These are phyloP conservation scores for Schwanniomyces pseudopolymorphus DNA, from an alignment of 805 yeast species.

Conservation along the genomic window DNA sequence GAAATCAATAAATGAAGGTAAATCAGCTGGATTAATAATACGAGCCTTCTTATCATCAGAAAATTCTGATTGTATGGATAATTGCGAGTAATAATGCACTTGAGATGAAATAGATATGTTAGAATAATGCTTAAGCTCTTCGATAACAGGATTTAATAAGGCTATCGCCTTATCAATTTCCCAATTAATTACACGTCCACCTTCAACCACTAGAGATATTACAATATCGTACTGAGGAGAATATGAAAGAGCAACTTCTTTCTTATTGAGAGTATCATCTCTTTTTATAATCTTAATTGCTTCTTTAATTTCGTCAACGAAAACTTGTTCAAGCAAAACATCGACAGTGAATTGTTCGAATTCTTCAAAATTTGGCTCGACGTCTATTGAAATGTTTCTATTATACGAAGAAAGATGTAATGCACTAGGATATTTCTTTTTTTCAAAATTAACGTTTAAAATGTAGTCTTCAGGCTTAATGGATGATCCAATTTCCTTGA, in stretches of 20 bases:
- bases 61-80: constrained; percentile 24
- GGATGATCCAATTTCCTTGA: constrained; percentile 9
- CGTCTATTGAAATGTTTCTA: constrained; percentile 24
- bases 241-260: constrained; percentile 49
- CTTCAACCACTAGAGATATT: constrained; percentile 71
- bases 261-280: constrained; percentile 9
- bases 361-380: constrained; percentile 33
- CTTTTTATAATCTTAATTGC: constrained; percentile 18
- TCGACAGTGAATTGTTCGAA: constrained; percentile 16
- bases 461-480: constrained; percentile 31
- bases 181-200: constrained; percentile 69
- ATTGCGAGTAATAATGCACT: constrained; percentile 63
- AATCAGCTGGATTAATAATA: constrained; percentile 48
- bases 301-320: constrained; percentile 35
- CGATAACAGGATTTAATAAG: constrained; percentile 56
- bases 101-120: constrained; percentile 80
- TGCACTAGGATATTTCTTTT: constrained; percentile 5
- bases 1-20: constrained; percentile 76
- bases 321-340: constrained; percentile 39
- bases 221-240: constrained; percentile 73
- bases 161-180: constrained; percentile 57
- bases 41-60: constrained; percentile 24
- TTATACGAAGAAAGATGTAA: constrained; percentile 36
- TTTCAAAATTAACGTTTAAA: constrained; percentile 26
- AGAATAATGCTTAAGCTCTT: constrained; percentile 52